Percentiles rank a stretch among this genome's conserved stretches.
These are phyloP conservation scores for Delitschia confertaspora DNA, from an alignment of 495 filamentous ascomycete species.

Conservation along the genomic window DNA sequence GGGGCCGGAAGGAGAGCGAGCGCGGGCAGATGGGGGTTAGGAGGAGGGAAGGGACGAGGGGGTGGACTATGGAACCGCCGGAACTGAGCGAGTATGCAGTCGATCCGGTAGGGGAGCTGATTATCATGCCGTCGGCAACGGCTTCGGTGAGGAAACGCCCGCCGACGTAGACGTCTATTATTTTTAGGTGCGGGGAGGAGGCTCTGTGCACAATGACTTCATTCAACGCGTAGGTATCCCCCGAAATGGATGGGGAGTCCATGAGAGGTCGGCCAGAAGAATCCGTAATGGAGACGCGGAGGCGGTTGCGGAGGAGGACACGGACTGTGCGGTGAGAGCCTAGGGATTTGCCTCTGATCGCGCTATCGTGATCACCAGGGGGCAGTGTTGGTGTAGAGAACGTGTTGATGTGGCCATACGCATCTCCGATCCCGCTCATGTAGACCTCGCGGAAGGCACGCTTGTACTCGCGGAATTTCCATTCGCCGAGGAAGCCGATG, in stretches of 20 bases:
- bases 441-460: slow-evolving; percentile 86
- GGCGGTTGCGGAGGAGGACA: slow-evolving; percentile 73
- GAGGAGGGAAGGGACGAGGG: slow-evolving; percentile 74
- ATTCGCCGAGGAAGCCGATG: slow-evolving; percentile 89
- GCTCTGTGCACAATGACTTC: slow-evolving; percentile 91
- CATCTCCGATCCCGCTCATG: slow-evolving; percentile 70
- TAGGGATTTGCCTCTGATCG: slow-evolving; percentile 71
- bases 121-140: slow-evolving; percentile 89
- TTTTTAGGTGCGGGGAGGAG: slow-evolving; percentile 75
- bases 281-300: slow-evolving; percentile 53
- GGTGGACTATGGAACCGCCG: slow-evolving; percentile 92
- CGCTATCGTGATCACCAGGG: slow-evolving; percentile 54
- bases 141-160: slow-evolving; percentile 81
- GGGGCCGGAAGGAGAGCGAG: slow-evolving; percentile 80
- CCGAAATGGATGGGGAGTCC: slow-evolving; percentile 22
- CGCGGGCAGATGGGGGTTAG: slow-evolving; percentile 92
- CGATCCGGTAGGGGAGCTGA: slow-evolving; percentile 86
- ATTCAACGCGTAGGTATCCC: slow-evolving; percentile 80
- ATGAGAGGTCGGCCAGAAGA: slow-evolving; percentile 18
- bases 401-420: slow-evolving; percentile 23
- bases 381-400: slow-evolving; percentile 6
- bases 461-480: slow-evolving; percentile 88
- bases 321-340: slow-evolving; percentile 63
- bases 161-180: slow-evolving; percentile 80
- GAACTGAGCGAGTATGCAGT: slow-evolving; percentile 90